Evolutionary conservation across 1,139 yeast genomes (phyloP).

Genomic region (Protomyces pachydermus): DNA sequence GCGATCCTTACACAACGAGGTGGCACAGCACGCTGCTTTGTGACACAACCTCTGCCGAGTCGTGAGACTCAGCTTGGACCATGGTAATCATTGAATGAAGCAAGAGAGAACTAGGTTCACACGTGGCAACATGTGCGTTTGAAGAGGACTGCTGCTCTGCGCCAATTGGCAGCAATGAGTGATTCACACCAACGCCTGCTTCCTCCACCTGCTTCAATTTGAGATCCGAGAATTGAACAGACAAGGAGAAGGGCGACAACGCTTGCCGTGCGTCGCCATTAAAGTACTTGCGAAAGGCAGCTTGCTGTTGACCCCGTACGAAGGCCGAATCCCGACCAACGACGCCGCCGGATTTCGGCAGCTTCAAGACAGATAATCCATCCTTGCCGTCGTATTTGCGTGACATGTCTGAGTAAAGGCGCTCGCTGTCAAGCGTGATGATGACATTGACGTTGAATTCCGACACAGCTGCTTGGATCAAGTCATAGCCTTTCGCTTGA

Average conservation of each 20-base stretch:
- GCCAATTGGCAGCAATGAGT: slow-evolving; percentile 45
- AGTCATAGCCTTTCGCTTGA: slow-evolving; percentile 44
- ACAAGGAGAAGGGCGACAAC: slow-evolving; percentile 70
- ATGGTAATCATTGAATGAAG: slow-evolving; percentile 74
- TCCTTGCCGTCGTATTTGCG: slow-evolving; percentile 49
- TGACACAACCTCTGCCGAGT: slow-evolving; percentile 49
- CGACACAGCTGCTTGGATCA: slow-evolving; percentile 57
- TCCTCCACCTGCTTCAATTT: slow-evolving; percentile 50
- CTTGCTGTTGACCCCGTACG: slow-evolving; percentile 66
- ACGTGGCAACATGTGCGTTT: slow-evolving; percentile 37
- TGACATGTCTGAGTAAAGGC: slow-evolving; percentile 59
- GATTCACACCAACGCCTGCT: slow-evolving; percentile 34
- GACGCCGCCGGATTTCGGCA: slow-evolving; percentile 67
- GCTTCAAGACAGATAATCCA: slow-evolving; percentile 51
- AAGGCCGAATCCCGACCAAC: slow-evolving; percentile 70
- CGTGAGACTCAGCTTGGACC: slow-evolving; percentile 56
- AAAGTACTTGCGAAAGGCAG: slow-evolving; percentile 77
- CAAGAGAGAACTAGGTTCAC: slow-evolving; percentile 54
- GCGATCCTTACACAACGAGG: slow-evolving; percentile 42
- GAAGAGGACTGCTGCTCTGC: slow-evolving; percentile 34
- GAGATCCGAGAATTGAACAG: slow-evolving; percentile 50
- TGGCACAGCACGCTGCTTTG: slow-evolving; percentile 64
- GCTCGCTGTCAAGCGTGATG: slow-evolving; percentile 45
- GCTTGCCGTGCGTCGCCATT: slow-evolving; percentile 68
- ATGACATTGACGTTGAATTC: slow-evolving; percentile 50